A percentile compares a stretch with the other conserved stretches of the same genome.
These are phyloP conservation scores for Syzygium oleosum DNA, from an alignment of 345 rosid species.

Conservation along the genomic window DNA sequence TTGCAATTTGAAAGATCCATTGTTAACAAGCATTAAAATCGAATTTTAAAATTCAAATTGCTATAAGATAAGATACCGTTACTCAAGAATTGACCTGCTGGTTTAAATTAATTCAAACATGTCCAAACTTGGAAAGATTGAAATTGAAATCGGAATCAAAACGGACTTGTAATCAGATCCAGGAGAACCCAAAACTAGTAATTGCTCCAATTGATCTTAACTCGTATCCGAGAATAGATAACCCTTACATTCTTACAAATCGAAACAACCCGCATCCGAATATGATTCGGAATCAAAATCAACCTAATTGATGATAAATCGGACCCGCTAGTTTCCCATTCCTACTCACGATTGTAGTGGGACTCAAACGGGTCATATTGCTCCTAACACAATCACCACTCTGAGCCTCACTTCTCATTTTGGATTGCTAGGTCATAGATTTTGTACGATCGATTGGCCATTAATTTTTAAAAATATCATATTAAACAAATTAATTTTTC, in stretches of 20 bases:
- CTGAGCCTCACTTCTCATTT: neutral
- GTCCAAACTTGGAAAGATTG: neutral
- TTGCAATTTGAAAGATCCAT: neutral
- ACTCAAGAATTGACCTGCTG: neutral
- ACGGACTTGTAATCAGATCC: neutral
- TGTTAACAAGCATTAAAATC: neutral
- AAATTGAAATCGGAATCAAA: neutral
- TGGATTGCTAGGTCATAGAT: neutral
- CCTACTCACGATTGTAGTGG: neutral
- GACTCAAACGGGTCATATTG: neutral
- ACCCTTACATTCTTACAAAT: neutral
- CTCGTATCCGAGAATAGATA: neutral
- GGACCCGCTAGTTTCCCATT: neutral
- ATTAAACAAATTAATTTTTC: neutral
- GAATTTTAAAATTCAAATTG: neutral
- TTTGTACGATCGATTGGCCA: too few relatives aligned
- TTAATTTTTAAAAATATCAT: neutral
- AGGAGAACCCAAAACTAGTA: neutral
- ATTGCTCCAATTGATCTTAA: neutral
- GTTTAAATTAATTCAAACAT: neutral
- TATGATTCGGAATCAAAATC: neutral
- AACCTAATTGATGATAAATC: neutral
- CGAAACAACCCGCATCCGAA: rapidly evolving
- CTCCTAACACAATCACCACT: neutral
- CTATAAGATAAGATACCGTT: neutral